A percentile compares a stretch with the other conserved stretches of the same genome.
Evolutionary conservation across 2,329 filamentous ascomycete species (phyloP).

Genomic region (Septoria linicola): DNA sequence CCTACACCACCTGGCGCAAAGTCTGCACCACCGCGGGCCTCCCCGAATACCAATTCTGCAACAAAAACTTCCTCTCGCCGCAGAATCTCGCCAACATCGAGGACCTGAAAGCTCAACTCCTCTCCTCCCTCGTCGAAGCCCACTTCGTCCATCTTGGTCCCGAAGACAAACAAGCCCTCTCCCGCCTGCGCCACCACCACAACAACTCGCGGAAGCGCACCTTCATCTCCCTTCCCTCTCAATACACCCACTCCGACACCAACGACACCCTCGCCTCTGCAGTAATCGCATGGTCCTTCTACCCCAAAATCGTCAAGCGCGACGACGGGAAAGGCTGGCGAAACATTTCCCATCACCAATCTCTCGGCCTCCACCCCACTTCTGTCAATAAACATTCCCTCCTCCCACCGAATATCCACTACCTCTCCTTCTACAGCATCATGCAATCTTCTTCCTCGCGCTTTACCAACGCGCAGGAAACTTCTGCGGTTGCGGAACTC

Average conservation of each 20-base stretch:
- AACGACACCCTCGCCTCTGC: slow-evolving; percentile 78
- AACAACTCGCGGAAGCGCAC: slow-evolving; percentile 59
- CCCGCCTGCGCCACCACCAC: slow-evolving; percentile 60
- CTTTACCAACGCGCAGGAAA: slow-evolving; percentile 88
- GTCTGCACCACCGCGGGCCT: slow-evolving; percentile 68
- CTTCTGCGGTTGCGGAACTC: slow-evolving; percentile 64
- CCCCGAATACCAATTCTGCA: slow-evolving; percentile 86
- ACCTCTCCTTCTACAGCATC: slow-evolving; percentile 94
- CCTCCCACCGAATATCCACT: slow-evolving; percentile 55
- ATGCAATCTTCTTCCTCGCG: slow-evolving; percentile 85
- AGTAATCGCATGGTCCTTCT: slow-evolving; percentile 91
- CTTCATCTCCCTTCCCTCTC: slow-evolving; percentile 79
- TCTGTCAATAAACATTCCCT: slow-evolving; percentile 82
- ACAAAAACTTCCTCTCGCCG: slow-evolving; percentile 88
- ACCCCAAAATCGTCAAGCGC: slow-evolving; percentile 84
- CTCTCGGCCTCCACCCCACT: slow-evolving; percentile 79
- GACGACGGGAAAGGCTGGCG: slow-evolving; percentile 84
- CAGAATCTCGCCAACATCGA: slow-evolving; percentile 90
- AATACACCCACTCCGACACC: slow-evolving; percentile 71
- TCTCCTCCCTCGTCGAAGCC: slow-evolving; percentile 80
- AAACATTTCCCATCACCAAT: slow-evolving; percentile 90
- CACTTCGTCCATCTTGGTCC: slow-evolving; percentile 74
- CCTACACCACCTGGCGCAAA: slow-evolving; percentile 84
- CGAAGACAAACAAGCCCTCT: slow-evolving; percentile 68
- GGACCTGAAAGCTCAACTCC: slow-evolving; percentile 87